Evolutionary conservation across 768 basidiomycete genomes (phyloP).

Genomic region (Rossbeevera mucosa): DNA sequence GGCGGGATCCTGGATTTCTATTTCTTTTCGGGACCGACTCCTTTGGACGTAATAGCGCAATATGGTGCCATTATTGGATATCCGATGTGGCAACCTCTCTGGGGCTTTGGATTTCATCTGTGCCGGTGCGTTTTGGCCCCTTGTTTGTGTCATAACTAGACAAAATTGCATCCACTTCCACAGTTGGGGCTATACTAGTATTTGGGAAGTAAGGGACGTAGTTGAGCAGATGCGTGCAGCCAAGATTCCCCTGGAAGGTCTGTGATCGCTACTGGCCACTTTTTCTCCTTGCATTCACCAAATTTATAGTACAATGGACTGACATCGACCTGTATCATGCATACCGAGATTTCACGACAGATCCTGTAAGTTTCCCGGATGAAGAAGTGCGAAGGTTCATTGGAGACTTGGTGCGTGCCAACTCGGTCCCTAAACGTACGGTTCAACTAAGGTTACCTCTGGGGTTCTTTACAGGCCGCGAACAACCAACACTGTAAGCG

Average conservation of each 20-base stretch:
- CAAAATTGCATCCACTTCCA: background rate
- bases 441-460: background rate
- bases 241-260: slow-evolving; percentile 68
- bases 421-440: background rate
- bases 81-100: slow-evolving; percentile 65
- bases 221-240: slow-evolving; percentile 59
- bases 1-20: slow-evolving; percentile 76
- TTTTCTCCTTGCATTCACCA: background rate
- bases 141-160: background rate
- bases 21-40: slow-evolving; percentile 56
- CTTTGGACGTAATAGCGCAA: slow-evolving; percentile 58
- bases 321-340: slow-evolving; percentile 71
- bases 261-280: background rate
- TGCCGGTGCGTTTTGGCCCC: slow-evolving; percentile 40
- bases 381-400: slow-evolving; percentile 51
- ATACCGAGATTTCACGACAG: slow-evolving; percentile 63
- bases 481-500: slow-evolving; percentile 23
- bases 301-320: slow-evolving; percentile 59
- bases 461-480: slow-evolving; percentile 1
- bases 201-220: slow-evolving; percentile 50
- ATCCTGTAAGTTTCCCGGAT: slow-evolving; percentile 57
- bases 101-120: slow-evolving; percentile 75
- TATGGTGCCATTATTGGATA: slow-evolving; percentile 61
- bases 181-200: slow-evolving; percentile 42
- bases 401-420: slow-evolving; percentile 43